These are phyloP conservation scores for Chrysanthemum makinoi DNA, from an alignment of 129 eudicot genomes.

Conservation along the genomic window DNA sequence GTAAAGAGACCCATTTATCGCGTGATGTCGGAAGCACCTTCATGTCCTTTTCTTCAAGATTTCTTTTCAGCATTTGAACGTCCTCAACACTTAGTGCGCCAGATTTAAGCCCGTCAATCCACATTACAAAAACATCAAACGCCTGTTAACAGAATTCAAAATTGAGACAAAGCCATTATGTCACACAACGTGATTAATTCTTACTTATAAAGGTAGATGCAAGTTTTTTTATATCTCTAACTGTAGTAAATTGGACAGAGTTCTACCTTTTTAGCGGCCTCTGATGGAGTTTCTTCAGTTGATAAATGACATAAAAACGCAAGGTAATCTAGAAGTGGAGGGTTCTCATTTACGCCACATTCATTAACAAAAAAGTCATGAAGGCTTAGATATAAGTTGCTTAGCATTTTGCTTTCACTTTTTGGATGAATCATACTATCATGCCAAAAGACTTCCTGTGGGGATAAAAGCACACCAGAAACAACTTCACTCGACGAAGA, in stretches of 20 bases:
- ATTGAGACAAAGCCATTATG: not conserved
- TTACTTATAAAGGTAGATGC: not conserved
- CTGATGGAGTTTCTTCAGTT: conserved; percentile 46
- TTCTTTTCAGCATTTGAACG: conserved; percentile 49
- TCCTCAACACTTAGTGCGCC: conserved; percentile 58
- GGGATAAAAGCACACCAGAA: conserved; percentile 61
- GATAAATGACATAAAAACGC: conserved; percentile 67
- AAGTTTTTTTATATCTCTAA: not conserved
- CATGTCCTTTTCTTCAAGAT: conserved; percentile 47
- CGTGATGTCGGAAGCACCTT: conserved; percentile 73
- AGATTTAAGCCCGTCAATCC: conserved; percentile 61
- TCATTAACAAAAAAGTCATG: conserved; percentile 74
- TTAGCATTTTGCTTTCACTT: conserved; percentile 47
- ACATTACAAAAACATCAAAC: conserved; percentile 55
- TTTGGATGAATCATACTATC: conserved; percentile 39
- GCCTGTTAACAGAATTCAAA: conserved; percentile 41
- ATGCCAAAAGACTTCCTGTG: conserved; percentile 81
- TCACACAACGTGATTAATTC: not conserved
- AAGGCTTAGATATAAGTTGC: conserved; percentile 61
- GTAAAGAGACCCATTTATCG: conserved; percentile 90
- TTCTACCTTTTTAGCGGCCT: conserved; percentile 61
- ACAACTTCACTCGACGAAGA: conserved; percentile 45
- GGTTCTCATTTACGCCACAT: conserved; percentile 79
- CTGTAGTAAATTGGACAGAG: too few species aligned
- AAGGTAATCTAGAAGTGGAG: conserved; percentile 58